Percentiles rank a stretch among this genome's conserved stretches.
Conservation (phyloP, 192 early-diverging fungal species). For the Pilobolus umbonatus region DNA sequence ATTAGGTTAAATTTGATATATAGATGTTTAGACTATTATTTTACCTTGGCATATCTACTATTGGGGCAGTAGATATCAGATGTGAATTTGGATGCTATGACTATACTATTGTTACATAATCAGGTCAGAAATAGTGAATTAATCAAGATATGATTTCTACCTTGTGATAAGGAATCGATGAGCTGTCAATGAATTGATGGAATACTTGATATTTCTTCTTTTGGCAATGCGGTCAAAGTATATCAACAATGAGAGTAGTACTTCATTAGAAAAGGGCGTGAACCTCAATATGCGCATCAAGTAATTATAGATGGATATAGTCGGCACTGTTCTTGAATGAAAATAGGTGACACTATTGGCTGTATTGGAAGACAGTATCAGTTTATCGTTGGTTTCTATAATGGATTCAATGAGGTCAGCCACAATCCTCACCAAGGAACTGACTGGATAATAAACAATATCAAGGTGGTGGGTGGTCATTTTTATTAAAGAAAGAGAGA, state of each 20-base stretch:
- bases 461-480: slow-evolving; percentile 21
- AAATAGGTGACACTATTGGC: slow-evolving; percentile 53
- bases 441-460: slow-evolving; percentile 43
- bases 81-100: slow-evolving; percentile 70
- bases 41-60: slow-evolving; percentile 63
- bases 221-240: slow-evolving; percentile 66
- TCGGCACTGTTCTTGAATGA: slow-evolving; percentile 63
- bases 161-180: slow-evolving; percentile 60
- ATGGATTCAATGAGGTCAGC: slow-evolving; percentile 47
- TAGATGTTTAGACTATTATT: neutral
- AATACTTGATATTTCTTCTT: slow-evolving; percentile 45
- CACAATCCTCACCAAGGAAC: slow-evolving; percentile 42
- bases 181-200: slow-evolving; percentile 61
- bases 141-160: slow-evolving; percentile 2
- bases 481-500: neutral
- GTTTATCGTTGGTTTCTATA: slow-evolving; percentile 43
- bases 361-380: slow-evolving; percentile 13
- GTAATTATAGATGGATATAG: slow-evolving; percentile 62
- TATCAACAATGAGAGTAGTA: slow-evolving; percentile 62
- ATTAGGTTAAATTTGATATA: neutral
- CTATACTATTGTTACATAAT: slow-evolving; percentile 36
- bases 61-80: slow-evolving; percentile 75
- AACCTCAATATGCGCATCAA: slow-evolving; percentile 63
- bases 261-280: slow-evolving; percentile 63
- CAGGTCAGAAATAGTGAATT: neutral